Evolutionary conservation across 2,329 filamentous ascomycete species (phyloP).

Genomic region (Amauroascus niger): DNA sequence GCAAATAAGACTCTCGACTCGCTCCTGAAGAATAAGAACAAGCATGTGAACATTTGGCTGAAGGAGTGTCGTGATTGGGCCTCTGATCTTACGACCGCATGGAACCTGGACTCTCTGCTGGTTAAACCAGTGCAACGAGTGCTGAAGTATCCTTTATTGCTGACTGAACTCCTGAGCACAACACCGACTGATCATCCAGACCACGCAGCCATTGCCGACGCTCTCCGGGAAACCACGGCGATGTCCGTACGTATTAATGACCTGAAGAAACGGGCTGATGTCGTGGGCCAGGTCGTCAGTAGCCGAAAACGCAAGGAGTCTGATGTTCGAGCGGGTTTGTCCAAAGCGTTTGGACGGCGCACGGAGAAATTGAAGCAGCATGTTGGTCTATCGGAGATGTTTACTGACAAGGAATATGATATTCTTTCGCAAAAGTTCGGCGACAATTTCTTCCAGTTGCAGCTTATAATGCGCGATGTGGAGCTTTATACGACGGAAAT

Average conservation of each 20-base stretch:
- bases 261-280: slow-evolving; percentile 85
- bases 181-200: slow-evolving; percentile 81
- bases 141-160: slow-evolving; percentile 82
- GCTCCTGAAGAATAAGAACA: slow-evolving; percentile 43
- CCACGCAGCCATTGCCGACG: slow-evolving; percentile 57
- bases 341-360: slow-evolving; percentile 80
- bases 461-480: slow-evolving; percentile 88
- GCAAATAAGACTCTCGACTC: slow-evolving; percentile 52
- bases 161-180: slow-evolving; percentile 67
- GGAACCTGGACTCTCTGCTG: slow-evolving; percentile 90
- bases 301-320: slow-evolving; percentile 78
- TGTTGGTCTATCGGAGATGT: slow-evolving; percentile 52
- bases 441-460: slow-evolving; percentile 82
- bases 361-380: slow-evolving; percentile 74
- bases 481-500: slow-evolving; percentile 82
- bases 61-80: slow-evolving; percentile 88
- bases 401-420: slow-evolving; percentile 73
- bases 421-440: slow-evolving; percentile 77
- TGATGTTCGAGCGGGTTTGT: slow-evolving; percentile 72
- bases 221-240: slow-evolving; percentile 58
- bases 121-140: slow-evolving; percentile 95
- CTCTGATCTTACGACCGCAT: slow-evolving; percentile 82
- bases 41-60: slow-evolving; percentile 68
- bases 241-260: slow-evolving; percentile 71
- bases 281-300: slow-evolving; percentile 76